A percentile compares a stretch with the other conserved stretches of the same genome.
phyloP scores from a whole-genome alignment of 306 rosid species.

The Vicia villosa region DNA sequence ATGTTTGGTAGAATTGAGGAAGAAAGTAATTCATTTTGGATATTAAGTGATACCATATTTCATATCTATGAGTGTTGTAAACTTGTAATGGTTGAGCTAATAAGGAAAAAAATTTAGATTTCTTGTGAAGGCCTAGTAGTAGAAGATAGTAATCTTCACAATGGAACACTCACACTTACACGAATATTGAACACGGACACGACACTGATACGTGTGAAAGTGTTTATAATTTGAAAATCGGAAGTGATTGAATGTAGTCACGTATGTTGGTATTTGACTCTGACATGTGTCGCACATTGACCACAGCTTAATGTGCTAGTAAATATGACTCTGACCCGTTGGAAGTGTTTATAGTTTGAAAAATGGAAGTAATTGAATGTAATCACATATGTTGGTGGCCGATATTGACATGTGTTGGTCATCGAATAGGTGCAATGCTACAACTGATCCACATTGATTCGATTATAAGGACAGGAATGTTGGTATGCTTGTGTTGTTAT shows the following conservation, averaged over 20 bases:
- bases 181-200: background rate
- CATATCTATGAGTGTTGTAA: background rate
- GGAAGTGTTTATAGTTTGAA: background rate
- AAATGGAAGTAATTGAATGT: background rate
- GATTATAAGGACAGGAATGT: background rate
- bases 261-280: too few species aligned
- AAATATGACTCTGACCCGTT: background rate
- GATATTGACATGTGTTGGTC: background rate
- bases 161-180: background rate
- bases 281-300: too few species aligned
- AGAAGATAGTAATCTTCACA: background rate
- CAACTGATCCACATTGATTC: background rate
- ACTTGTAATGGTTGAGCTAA: background rate
- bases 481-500: background rate
- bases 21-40: slow-evolving; percentile 13
- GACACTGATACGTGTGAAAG: too few species aligned
- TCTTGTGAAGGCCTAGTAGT: too few species aligned
- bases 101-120: too few species aligned
- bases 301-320: too few species aligned
- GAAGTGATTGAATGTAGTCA: too few species aligned
- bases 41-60: background rate
- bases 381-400: background rate
- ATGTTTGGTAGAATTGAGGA: slow-evolving; percentile 13
- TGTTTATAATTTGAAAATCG: too few species aligned
- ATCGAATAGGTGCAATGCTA: background rate